Percentiles rank a stretch among this genome's conserved stretches.
Evolutionary conservation across 148 eudicot species (phyloP).

Genomic region (Drosera capensis): DNA sequence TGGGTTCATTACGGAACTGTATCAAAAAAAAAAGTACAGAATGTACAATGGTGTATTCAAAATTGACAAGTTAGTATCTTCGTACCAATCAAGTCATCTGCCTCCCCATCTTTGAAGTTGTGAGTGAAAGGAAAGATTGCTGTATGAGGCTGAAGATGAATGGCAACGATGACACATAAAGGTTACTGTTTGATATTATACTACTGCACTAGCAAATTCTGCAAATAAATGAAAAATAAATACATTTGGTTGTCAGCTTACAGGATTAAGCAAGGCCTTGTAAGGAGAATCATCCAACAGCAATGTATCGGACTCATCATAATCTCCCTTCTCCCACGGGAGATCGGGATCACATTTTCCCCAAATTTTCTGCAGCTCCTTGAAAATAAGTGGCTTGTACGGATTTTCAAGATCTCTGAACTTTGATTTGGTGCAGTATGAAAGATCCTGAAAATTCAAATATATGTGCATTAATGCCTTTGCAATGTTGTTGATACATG

Average conservation of each 20-base stretch:
- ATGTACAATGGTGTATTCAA: too few relatives aligned
- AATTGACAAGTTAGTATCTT: too few relatives aligned
- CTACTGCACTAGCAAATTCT: background rate
- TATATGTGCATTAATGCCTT: too few relatives aligned
- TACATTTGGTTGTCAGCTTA: slow-evolving; percentile 26
- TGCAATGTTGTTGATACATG: background rate
- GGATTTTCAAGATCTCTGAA: slow-evolving; percentile 64
- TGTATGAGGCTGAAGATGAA: slow-evolving; percentile 43
- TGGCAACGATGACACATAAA: too few relatives aligned
- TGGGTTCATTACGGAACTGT: too few relatives aligned
- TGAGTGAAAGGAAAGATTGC: slow-evolving; percentile 68
- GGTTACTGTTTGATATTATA: slow-evolving; percentile 2
- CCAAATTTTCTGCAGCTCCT: slow-evolving; percentile 74
- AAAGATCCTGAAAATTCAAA: slow-evolving; percentile 50
- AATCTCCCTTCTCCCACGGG: slow-evolving; percentile 64
- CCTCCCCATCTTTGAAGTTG: slow-evolving; percentile 34
- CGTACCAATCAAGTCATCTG: slow-evolving; percentile 66
- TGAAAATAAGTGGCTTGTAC: slow-evolving; percentile 70
- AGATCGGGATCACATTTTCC: slow-evolving; percentile 28
- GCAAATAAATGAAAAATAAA: background rate
- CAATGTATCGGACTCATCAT: slow-evolving; percentile 63
- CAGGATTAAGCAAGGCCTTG: slow-evolving; percentile 90
- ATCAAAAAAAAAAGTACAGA: too few relatives aligned
- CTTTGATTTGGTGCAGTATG: slow-evolving; percentile 65
- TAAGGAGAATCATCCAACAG: slow-evolving; percentile 96